Base-by-base conservation (phyloP, 73 alveolate species). In the Paramecium biaurelia region DNA sequence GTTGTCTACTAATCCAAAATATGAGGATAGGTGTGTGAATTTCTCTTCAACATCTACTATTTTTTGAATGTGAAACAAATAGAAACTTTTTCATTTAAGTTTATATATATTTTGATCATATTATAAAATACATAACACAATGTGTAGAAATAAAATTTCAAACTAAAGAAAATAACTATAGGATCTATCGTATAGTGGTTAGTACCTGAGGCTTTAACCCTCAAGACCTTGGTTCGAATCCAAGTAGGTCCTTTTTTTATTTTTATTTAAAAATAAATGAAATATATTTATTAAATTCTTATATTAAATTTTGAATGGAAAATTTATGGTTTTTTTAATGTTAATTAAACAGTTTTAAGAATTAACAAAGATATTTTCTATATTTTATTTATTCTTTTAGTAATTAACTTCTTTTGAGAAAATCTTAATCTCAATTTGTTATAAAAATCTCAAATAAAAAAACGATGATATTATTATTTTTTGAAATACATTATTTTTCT, bases 181-280 rank as follows among this genome's bases (percentile, higher is more conserved):
- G 90, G 90, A 43, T 38, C 90, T 79, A 79, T 79, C 90, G 90
- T 79, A 79, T 79, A 79, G 90, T 47, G 90, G 90, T 79, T 79
- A 79, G 90, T 79, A 79, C 90, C 90, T 79, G 76, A 79, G 90
- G 90, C 90, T 79, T 47, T 79, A 79, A 79, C 90, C 90, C 90
- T 79, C 76, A 79, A 79, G 90, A 79, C 90, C 90, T 79, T 79
- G 90, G 90, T 79, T 79, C 90, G 90, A 79, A 79, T 79, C 90
- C 90, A 79, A 79, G 90, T 79, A 79, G 90, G 76, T 42, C 90
- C 90, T 79, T 14, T 32, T 63, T 79, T 76, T 76, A 43, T 43
- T 79, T 42, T 63, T 30, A 14, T 47, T 47, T 0, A 12, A 14
- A 47, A 47, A 47, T 47, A 2, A 15, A 47, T 47, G 6, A 47